Percentiles rank a stretch among this genome's conserved stretches.
These are phyloP conservation scores for Platanthera zijinensis DNA, from an alignment of 106 monocot genomes.

Conservation along the genomic window DNA sequence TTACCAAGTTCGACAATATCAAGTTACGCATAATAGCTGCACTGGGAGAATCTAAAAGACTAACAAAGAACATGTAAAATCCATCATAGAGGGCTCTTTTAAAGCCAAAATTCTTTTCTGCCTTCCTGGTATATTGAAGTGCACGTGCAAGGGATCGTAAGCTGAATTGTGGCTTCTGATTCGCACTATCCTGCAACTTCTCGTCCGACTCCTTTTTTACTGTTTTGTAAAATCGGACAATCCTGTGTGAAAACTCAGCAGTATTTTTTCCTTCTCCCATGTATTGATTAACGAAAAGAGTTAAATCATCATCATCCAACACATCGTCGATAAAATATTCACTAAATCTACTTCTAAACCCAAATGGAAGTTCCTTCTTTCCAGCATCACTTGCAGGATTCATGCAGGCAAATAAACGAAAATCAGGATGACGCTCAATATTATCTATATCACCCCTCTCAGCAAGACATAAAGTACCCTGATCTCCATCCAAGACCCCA, in stretches of 20 bases:
- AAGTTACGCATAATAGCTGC: slow-evolving; percentile 59
- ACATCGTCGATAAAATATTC: slow-evolving; percentile 97
- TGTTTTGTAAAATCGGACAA: slow-evolving; percentile 74
- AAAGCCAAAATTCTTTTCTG: slow-evolving; percentile 52
- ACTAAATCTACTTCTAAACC: slow-evolving; percentile 72
- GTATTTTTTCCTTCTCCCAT: slow-evolving; percentile 26
- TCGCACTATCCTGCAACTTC: slow-evolving; percentile 85
- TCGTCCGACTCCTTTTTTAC: slow-evolving; percentile 71
- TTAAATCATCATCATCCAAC: slow-evolving; percentile 78
- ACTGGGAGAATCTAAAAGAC: slow-evolving; percentile 69
- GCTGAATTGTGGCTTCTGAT: slow-evolving; percentile 95
- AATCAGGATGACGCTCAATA: slow-evolving; percentile 55
- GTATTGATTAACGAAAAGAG: slow-evolving; percentile 63
- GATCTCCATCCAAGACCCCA: slow-evolving; percentile 78
- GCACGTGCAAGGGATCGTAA: slow-evolving; percentile 93
- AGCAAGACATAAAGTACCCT: slow-evolving; percentile 67
- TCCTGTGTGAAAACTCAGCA: slow-evolving; percentile 19
- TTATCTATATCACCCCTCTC: slow-evolving; percentile 86
- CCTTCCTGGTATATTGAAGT: slow-evolving; percentile 57
- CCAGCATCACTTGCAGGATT: slow-evolving; percentile 98
- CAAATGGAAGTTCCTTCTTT: slow-evolving; percentile 75
- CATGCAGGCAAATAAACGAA: slow-evolving; percentile 96
- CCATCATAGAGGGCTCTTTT: slow-evolving; percentile 87
- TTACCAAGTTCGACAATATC: slow-evolving; percentile 35
- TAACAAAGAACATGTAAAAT: slow-evolving; percentile 92